Percentiles rank a stretch among this genome's conserved stretches.
Evolutionary conservation across 306 rosid species (phyloP).

Genomic region (Crataegus laevigata): DNA sequence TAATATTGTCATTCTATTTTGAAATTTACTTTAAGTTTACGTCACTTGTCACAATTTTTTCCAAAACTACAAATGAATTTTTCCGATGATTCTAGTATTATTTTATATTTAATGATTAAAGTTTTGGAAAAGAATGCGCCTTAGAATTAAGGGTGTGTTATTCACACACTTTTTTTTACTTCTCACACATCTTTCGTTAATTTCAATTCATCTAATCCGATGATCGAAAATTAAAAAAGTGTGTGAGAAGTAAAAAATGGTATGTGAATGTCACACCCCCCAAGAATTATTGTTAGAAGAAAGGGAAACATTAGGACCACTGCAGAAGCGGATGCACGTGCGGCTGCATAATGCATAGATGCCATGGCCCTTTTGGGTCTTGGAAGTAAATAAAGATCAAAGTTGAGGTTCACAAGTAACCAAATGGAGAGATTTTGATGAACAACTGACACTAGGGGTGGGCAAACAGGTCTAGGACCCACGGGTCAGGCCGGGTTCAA

Average conservation of each 20-base stretch:
- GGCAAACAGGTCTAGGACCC: too few relatives aligned
- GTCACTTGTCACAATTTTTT: neutral
- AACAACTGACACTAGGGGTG: too few relatives aligned
- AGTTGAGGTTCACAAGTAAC: neutral
- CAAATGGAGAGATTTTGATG: too few relatives aligned
- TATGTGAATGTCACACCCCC: too few relatives aligned
- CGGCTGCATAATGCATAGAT: neutral
- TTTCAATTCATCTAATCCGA: too few relatives aligned
- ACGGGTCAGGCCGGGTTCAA: too few relatives aligned
- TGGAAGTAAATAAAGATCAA: neutral
- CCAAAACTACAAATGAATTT: neutral
- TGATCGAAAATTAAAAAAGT: too few relatives aligned
- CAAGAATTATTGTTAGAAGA: neutral
- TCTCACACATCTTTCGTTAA: too few relatives aligned
- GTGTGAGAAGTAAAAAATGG: too few relatives aligned
- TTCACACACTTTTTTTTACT: fast-evolving
- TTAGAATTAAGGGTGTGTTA: neutral
- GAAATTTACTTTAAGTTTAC: neutral
- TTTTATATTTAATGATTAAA: neutral
- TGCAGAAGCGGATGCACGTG: neutral
- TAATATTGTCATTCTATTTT: neutral
- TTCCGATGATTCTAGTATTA: neutral
- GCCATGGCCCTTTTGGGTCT: neutral
- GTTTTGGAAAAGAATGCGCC: neutral
- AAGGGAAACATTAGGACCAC: neutral